Base-by-base conservation (phyloP, 129 eudicot species). In the Centrapalus pauciflorus region DNA sequence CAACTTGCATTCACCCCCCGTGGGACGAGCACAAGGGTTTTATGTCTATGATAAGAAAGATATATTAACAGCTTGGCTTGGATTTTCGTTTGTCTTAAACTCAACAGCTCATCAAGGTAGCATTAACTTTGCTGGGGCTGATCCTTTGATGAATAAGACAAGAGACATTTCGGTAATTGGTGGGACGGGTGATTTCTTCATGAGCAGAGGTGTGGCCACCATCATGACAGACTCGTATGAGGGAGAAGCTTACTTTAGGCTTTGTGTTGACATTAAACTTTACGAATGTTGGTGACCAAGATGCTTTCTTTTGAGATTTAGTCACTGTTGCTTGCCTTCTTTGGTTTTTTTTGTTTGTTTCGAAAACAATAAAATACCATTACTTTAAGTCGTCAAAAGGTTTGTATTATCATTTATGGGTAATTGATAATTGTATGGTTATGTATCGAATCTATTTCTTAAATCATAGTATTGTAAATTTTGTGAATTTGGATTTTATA, bases 121-220 rank as follows among this genome's bases (percentile, higher is more conserved):
- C 30, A 38, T 87, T 12, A 87, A 84, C 74, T 81, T 87, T 50
- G 86, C 86, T 0, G 95, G 95, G n/a, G 88, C 84, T 2, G 95
- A 87, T 60, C 90, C 91, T 11, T 70, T 87, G 72, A 79, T 84
- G 86, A 82, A 84, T 69, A 87, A 87, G 74, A 84, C 91, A 4
- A 79, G 95, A 79, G 95, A 87, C 66, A 74, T 87, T 43, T 87
- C 95, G 8, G 88, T 87, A 1, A 77, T 87, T 66, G 95, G 95
- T 1, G 95, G 95, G 20, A 87, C 95, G 1, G 95, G 95, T 2
- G 95, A 87, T 68, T 87, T 87, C 65, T 87, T 87, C 76, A 87
- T 87, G 95, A 64, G 81, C 25, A 76, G 95, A 58, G 95, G 95
- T 14, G 62, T 87, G 30, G 96, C 91, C 21, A 88, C 96, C 23